Percentiles rank a stretch among this genome's conserved stretches.
Conservation (phyloP, 805 yeast genomes). For the Wickerhamomyces bisporus region DNA sequence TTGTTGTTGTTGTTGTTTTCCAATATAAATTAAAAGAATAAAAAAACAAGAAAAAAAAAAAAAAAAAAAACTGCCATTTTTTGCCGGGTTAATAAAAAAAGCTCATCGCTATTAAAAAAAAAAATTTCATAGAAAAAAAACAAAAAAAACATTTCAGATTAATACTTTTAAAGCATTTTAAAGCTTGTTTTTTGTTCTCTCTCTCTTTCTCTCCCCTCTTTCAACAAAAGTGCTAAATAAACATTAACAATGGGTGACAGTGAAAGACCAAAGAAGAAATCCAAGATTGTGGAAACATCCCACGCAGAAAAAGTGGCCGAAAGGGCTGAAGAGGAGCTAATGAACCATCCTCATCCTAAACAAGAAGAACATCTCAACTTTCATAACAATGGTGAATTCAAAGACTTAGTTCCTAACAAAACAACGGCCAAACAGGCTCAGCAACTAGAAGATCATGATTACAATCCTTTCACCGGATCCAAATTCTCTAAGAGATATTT, state of each 20-base stretch:
- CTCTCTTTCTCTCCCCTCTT: too few species aligned
- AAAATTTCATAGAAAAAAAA: too few species aligned
- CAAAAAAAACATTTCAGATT: too few species aligned
- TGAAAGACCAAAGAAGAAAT: slow-evolving; percentile 45
- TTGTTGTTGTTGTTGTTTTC: too few species aligned
- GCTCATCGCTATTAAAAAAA: too few species aligned
- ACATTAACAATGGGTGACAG: slow-evolving; percentile 14
- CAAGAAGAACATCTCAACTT: slow-evolving; percentile 35
- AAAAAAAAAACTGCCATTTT: too few species aligned
- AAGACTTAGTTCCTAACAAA: slow-evolving; percentile 47
- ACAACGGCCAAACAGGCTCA: slow-evolving; percentile 65
- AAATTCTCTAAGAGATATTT: slow-evolving; percentile 60
- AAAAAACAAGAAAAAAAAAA: too few species aligned
- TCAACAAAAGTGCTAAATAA: too few species aligned
- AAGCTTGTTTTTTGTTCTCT: too few species aligned
- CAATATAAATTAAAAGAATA: too few species aligned
- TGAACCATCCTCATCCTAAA: slow-evolving; percentile 41
- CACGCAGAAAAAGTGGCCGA: slow-evolving; percentile 65
- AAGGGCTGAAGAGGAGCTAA: slow-evolving; percentile 51
- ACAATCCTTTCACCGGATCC: slow-evolving; percentile 78
- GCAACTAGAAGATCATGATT: slow-evolving; percentile 47
- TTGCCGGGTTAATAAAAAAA: too few species aligned
- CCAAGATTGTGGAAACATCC: slow-evolving; percentile 43
- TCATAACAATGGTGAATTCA: slow-evolving; percentile 66
- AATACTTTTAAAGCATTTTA: too few species aligned